phyloP scores from a whole-genome alignment of 495 filamentous ascomycete genomes.

The Hypoxylon subgilvum region DNA sequence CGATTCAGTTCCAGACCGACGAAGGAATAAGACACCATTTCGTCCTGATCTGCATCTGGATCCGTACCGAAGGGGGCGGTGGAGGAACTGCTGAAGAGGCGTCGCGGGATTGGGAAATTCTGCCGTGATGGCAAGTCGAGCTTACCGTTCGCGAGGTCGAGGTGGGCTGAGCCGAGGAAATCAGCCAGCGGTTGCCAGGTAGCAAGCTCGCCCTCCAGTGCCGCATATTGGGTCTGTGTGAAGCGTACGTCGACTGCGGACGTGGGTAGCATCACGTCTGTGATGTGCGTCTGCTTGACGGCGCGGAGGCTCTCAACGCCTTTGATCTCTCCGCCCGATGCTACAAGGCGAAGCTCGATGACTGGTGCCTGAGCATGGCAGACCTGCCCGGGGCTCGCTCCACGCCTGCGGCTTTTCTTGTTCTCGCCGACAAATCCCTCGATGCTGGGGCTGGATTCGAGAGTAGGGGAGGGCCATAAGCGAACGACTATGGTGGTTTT shows the following conservation, averaged over 20 bases:
- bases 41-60: background rate
- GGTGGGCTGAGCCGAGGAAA: conserved; percentile 46
- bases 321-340: conserved; percentile 30
- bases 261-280: conserved; percentile 46
- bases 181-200: conserved; percentile 37
- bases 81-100: conserved; percentile 24
- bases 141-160: conserved; percentile 43
- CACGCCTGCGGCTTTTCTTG: background rate
- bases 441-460: background rate
- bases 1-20: conserved; percentile 52
- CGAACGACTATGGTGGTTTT: conserved; percentile 23
- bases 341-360: conserved; percentile 50
- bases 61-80: background rate
- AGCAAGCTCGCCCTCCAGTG: conserved; percentile 31
- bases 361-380: conserved; percentile 33
- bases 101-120: conserved; percentile 45
- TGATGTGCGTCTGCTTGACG: conserved; percentile 17
- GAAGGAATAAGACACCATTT: conserved; percentile 50
- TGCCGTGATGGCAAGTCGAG: conserved; percentile 47
- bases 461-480: conserved; percentile 33
- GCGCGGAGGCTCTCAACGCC: conserved; percentile 34
- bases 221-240: conserved; percentile 43
- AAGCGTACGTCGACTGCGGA: conserved; percentile 49
- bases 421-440: background rate
- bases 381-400: background rate